Evolutionary conservation across 805 yeast genomes (phyloP).

Genomic region (Blastobotrys chiropterorum): DNA sequence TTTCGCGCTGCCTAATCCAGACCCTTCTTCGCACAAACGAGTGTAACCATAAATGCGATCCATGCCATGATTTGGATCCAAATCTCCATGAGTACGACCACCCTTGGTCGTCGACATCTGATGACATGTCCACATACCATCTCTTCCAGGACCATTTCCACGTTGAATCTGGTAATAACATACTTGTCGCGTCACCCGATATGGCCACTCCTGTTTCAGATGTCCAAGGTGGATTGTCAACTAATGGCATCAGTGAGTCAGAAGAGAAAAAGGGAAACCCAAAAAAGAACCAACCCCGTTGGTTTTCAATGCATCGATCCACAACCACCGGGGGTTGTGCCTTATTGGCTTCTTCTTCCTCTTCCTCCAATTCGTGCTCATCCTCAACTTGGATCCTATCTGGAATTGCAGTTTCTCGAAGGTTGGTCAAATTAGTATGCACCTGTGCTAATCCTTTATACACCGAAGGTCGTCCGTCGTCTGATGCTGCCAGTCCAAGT

Average conservation of each 20-base stretch:
- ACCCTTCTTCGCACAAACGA: conserved; percentile 60
- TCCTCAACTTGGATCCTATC: not conserved
- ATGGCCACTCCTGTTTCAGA: conserved; percentile 25
- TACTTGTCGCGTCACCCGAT: conserved; percentile 26
- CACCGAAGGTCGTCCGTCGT: not conserved
- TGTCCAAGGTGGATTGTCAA: conserved; percentile 36
- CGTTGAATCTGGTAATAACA: conserved; percentile 46
- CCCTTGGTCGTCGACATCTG: conserved; percentile 78
- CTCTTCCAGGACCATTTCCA: conserved; percentile 66
- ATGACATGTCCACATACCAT: conserved; percentile 68
- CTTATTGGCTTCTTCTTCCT: conserved; percentile 10
- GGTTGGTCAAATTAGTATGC: not conserved
- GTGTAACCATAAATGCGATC: conserved; percentile 46
- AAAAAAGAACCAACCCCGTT: conserved; percentile 35
- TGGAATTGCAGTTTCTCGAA: not conserved
- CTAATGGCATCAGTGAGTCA: conserved; percentile 28
- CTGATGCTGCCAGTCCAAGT: not conserved
- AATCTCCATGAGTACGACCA: conserved; percentile 63
- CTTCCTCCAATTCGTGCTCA: conserved; percentile 5
- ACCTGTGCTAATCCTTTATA: not conserved
- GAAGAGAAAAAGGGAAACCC: conserved; percentile 35
- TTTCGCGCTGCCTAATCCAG: conserved; percentile 45
- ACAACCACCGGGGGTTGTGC: conserved; percentile 11
- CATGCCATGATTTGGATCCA: conserved; percentile 52
- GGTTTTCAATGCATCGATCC: conserved; percentile 35